phyloP scores from a whole-genome alignment of 2,329 filamentous ascomycete species.

The Aspergillus sp. region DNA sequence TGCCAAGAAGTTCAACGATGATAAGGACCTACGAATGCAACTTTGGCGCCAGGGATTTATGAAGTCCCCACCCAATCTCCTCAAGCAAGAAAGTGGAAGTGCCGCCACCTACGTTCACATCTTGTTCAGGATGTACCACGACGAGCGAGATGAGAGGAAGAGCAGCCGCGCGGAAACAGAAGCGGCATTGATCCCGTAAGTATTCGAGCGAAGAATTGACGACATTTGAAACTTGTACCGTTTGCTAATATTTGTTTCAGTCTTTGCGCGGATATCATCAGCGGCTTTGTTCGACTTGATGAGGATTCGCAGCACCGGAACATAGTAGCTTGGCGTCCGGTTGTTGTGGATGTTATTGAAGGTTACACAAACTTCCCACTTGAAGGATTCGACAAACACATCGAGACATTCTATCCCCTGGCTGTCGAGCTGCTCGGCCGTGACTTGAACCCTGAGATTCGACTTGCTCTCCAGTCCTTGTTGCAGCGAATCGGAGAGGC shows the following conservation, averaged over 20 bases:
- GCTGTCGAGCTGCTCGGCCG: constrained; percentile 78
- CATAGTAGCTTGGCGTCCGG: constrained; percentile 93
- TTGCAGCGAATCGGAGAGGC: constrained; percentile 82
- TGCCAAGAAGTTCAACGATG: constrained; percentile 94
- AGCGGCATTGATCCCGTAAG: constrained; percentile 78
- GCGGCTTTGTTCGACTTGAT: constrained; percentile 79
- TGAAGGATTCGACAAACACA: constrained; percentile 75
- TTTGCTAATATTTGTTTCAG: constrained; percentile 33
- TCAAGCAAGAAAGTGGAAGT: constrained; percentile 93
- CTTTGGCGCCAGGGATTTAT: constrained; percentile 98
- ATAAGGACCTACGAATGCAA: constrained; percentile 91
- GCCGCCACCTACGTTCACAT: constrained; percentile 96
- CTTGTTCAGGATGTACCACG: constrained; percentile 94
- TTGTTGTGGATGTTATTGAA: constrained; percentile 94
- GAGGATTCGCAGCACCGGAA: constrained; percentile 97
- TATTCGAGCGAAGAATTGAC: constrained; percentile 14
- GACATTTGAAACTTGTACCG: not conserved
- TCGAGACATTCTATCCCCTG: constrained; percentile 82
- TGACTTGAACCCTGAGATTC: constrained; percentile 77
- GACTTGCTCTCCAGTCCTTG: constrained; percentile 73
- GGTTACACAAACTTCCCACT: constrained; percentile 83
- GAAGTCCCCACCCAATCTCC: constrained; percentile 95
- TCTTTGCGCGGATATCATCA: constrained; percentile 90
- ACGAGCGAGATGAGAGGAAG: constrained; percentile 78
- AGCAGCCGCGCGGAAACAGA: constrained; percentile 81